Percentiles rank a stretch among this genome's conserved stretches.
phyloP scores from a whole-genome alignment of 2,329 filamentous ascomycete species.

The Colletotrichum kahawae region DNA sequence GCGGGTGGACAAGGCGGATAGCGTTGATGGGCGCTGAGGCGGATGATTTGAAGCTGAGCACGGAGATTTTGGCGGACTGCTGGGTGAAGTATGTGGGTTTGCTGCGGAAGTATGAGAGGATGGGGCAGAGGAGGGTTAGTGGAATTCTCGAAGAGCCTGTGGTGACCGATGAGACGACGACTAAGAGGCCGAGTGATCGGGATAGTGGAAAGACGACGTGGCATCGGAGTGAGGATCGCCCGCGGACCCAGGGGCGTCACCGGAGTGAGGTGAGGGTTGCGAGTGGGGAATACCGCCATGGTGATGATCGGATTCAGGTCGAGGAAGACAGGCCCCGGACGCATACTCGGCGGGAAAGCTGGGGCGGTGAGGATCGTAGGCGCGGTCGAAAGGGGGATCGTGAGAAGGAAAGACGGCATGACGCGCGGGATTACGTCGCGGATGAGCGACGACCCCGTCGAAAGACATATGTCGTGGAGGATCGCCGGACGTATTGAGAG shows the following conservation, averaged over 20 bases:
- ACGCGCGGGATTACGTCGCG: background rate
- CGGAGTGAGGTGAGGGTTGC: background rate
- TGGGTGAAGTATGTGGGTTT: conserved; percentile 10
- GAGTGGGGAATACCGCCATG: background rate
- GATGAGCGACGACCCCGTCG: background rate
- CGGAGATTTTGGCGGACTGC: conserved; percentile 6
- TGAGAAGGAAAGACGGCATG: background rate
- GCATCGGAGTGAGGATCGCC: background rate
- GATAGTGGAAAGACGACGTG: background rate
- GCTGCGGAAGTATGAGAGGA: conserved; percentile 7
- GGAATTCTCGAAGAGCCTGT: background rate
- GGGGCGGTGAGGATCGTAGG: background rate
- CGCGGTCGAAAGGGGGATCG: background rate
- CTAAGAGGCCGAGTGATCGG: background rate
- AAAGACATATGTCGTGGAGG: background rate
- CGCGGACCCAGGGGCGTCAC: background rate
- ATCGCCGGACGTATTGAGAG: background rate
- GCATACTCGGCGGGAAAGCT: background rate
- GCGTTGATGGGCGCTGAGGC: background rate
- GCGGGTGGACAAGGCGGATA: background rate
- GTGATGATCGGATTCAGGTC: background rate
- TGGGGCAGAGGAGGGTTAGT: conserved; percentile 5
- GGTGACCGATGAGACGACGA: background rate
- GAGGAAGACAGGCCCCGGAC: background rate
- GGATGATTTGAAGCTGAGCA: conserved; percentile 6